A percentile compares a stretch with the other conserved stretches of the same genome.
phyloP scores from a whole-genome alignment of 352 stramenopile species.

The Phytophthora syringae region DNA sequence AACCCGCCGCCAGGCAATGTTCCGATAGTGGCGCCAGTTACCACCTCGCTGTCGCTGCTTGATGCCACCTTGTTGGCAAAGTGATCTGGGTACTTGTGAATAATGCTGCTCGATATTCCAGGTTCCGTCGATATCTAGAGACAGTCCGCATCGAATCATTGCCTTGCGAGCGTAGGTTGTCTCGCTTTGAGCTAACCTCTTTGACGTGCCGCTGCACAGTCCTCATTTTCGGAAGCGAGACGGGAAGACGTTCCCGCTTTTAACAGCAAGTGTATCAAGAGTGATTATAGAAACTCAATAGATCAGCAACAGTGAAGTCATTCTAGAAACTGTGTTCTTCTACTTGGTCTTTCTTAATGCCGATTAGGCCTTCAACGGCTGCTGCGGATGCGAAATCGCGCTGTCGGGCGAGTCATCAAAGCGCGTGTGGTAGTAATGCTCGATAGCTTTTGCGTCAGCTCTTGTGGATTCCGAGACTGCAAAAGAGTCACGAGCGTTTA shows the following conservation, averaged over 20 bases:
- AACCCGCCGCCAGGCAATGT: no score
- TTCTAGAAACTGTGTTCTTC: no score
- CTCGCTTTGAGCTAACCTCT: no score
- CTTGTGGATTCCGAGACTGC: not conserved
- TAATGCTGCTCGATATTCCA: no score
- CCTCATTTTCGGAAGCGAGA: constrained; percentile 54
- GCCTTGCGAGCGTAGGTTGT: no score
- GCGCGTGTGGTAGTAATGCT: constrained; percentile 69
- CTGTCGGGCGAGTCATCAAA: constrained; percentile 50
- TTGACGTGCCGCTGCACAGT: constrained; percentile 64
- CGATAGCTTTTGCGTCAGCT: constrained; percentile 34
- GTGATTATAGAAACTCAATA: constrained; percentile 49
- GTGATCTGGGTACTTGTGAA: no score
- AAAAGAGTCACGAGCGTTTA: constrained; percentile 3
- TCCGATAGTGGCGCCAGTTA: no score
- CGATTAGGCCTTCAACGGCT: constrained; percentile 6
- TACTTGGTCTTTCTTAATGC: constrained; percentile 7
- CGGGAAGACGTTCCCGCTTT: constrained; percentile 58
- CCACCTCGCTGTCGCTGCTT: no score
- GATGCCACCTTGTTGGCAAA: no score
- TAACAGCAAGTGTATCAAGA: constrained; percentile 58
- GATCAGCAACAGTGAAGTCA: not conserved
- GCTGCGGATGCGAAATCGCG: not conserved
- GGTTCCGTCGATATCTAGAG: no score
- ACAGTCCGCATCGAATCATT: no score